Evolutionary conservation across 805 yeast species (phyloP).

Genomic region (Suhomyces pyralidae): DNA sequence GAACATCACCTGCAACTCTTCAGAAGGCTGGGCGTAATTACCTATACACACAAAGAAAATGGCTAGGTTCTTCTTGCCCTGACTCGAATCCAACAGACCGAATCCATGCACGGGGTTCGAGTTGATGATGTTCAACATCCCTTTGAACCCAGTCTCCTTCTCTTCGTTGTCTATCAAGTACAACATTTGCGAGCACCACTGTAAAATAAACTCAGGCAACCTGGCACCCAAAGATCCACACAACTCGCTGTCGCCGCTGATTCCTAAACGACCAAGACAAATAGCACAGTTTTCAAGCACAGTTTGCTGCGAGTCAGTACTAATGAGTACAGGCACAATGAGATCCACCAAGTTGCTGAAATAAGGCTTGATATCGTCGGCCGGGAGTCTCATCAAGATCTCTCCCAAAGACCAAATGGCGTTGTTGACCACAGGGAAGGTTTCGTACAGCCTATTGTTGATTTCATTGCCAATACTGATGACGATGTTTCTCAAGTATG

Average conservation of each 20-base stretch:
- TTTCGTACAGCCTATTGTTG: slow-evolving; percentile 46
- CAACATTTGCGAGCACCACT: slow-evolving; percentile 71
- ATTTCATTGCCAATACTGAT: slow-evolving; percentile 70
- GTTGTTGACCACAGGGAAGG: slow-evolving; percentile 73
- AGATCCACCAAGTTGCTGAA: slow-evolving; percentile 52
- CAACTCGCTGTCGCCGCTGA: slow-evolving; percentile 48
- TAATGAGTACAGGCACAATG: slow-evolving; percentile 57
- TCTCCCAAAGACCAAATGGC: slow-evolving; percentile 96
- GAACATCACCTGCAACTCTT: slow-evolving; percentile 42
- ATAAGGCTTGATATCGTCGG: slow-evolving; percentile 48
- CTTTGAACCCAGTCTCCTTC: slow-evolving; percentile 82
- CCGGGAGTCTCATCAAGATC: slow-evolving; percentile 58
- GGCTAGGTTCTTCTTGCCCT: slow-evolving; percentile 47
- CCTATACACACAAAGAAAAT: slow-evolving; percentile 60
- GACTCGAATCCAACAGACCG: slow-evolving; percentile 42
- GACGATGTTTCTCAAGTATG: slow-evolving; percentile 51
- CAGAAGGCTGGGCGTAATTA: slow-evolving; percentile 50
- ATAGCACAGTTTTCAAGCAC: slow-evolving; percentile 86
- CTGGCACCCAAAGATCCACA: slow-evolving; percentile 50
- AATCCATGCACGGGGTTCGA: slow-evolving; percentile 63
- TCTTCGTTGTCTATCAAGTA: slow-evolving; percentile 77
- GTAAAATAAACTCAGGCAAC: slow-evolving; percentile 52
- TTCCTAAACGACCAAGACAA: slow-evolving; percentile 82
- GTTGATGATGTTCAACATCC: slow-evolving; percentile 69
- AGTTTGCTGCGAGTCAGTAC: slow-evolving; percentile 53